Evolutionary conservation across 495 filamentous ascomycete species (phyloP), one percentile per base, ranked within the genome.

Genomic region (Thermochaetoides thermophila): DNA sequence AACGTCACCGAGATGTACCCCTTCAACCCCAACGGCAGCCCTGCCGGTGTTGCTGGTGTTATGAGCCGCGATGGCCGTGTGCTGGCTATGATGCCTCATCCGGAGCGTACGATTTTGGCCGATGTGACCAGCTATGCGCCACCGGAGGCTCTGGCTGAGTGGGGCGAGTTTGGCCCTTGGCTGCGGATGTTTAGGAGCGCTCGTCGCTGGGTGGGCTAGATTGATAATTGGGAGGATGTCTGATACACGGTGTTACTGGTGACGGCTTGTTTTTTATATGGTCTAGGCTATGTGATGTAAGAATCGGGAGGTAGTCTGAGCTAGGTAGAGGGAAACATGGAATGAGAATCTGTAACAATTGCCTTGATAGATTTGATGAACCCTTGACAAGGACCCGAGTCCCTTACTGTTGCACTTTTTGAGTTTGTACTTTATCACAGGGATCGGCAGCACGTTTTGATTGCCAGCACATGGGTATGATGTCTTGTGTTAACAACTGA

Each of bases 11-110:
- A 81, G 58, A 61, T 61, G 39, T 97, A 96, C 53, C 89, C 89
- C 7, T 80, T 67, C 49, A 97, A 97, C 60, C 85, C 89, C 11
- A 96, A 95, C 53, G 89, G 89, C 19, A 86, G 79, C 50, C 81
- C 82, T 8, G 70, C 71, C 25, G 89, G 84, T 50, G 78, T 96
- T 44, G 81, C 89, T 2, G 86, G 76, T 44, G 73, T 96, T 1
- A 68, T 74, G 28, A 87, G 70, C 44, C 63, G 58, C 32, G 78
- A 95, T 50, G 89, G 89, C 2, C 72, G 89, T 39, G 84, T 93
- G 1, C 46, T 96, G 45, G 86, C 84, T 7, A 74, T 95, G 63
- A 96, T 96, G 87, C 89, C 89, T 45, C 87, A 95, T 59, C 85
- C 86, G 7, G 87, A 96, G 60, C 70, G 87, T 5, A 92, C 85